Conservation (phyloP, 179 eudicot species). For the Beta lomatogona region DNA sequence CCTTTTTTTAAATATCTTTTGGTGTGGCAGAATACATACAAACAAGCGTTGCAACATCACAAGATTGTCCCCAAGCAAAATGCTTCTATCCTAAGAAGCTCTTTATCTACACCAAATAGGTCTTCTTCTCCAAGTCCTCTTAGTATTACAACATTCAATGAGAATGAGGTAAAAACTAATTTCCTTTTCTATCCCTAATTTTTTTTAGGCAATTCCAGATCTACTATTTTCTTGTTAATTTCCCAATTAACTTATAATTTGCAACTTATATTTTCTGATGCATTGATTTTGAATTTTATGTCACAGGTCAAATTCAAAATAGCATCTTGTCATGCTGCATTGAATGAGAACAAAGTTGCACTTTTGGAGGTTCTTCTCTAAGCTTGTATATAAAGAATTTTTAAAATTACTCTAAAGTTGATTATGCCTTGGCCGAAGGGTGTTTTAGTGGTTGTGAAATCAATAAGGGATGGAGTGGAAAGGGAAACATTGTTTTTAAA, state of each 20-base stretch:
- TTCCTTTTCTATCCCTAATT: neutral
- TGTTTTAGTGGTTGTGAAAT: neutral
- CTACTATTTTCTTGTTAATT: neutral
- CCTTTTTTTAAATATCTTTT: neutral
- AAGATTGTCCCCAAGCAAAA: constrained; percentile 75
- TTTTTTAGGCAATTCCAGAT: neutral
- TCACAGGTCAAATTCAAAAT: constrained; percentile 86
- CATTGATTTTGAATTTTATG: constrained; percentile 18
- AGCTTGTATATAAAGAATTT: constrained; percentile 10
- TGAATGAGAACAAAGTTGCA: constrained; percentile 80
- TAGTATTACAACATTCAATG: constrained; percentile 61
- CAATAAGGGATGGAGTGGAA: neutral
- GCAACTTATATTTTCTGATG: constrained; percentile 2
- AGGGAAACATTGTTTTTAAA: too few relatives aligned
- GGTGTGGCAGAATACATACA: constrained; percentile 65
- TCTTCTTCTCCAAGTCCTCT: constrained; percentile 78
- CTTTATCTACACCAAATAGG: constrained; percentile 68
- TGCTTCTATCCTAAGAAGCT: constrained; percentile 55
- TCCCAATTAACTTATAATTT: neutral
- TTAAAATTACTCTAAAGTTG: neutral
- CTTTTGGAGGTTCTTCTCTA: constrained; percentile 62
- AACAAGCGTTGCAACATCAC: constrained; percentile 82
- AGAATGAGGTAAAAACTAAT: constrained; percentile 68
- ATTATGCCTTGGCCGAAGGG: neutral
- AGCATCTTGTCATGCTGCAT: constrained; percentile 69